phyloP scores from a whole-genome alignment of 2,329 filamentous ascomycete species.

The Trichoderma guizhouense region DNA sequence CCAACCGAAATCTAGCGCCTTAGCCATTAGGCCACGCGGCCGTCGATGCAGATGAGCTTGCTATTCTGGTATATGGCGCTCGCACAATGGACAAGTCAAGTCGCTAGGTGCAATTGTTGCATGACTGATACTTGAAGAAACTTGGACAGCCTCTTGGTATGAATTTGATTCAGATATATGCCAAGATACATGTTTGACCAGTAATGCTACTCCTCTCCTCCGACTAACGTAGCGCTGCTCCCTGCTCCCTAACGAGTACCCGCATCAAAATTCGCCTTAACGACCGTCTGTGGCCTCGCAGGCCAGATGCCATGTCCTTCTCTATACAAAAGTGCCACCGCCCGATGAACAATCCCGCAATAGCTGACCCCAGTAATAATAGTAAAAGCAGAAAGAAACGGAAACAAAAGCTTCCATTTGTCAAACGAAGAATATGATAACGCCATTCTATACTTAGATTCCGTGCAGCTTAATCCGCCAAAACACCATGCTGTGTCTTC shows the following conservation, averaged over 20 bases:
- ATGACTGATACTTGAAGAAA: background rate
- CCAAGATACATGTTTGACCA: background rate
- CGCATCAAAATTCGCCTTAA: background rate
- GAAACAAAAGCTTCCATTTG: background rate
- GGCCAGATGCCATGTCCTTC: background rate
- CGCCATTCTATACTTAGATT: constrained; percentile 16
- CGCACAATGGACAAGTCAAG: background rate
- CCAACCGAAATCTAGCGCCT: constrained; percentile 36
- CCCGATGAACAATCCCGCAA: background rate
- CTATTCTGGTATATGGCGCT: background rate
- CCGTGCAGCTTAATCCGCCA: background rate
- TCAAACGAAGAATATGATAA: background rate
- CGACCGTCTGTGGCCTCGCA: background rate
- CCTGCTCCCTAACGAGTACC: background rate
- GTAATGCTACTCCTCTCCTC: background rate
- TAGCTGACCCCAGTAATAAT: background rate
- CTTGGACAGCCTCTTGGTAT: background rate
- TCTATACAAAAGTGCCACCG: background rate
- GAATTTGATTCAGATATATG: background rate
- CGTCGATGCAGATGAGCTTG: background rate
- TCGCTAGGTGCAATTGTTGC: background rate
- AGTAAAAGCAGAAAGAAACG: background rate
- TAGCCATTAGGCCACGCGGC: constrained; percentile 38
- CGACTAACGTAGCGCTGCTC: background rate
- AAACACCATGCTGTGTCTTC: background rate